Percentiles rank a stretch among this genome's conserved stretches.
These are phyloP conservation scores for Pichia nakasei DNA, from an alignment of 805 yeast genomes.

Conservation along the genomic window DNA sequence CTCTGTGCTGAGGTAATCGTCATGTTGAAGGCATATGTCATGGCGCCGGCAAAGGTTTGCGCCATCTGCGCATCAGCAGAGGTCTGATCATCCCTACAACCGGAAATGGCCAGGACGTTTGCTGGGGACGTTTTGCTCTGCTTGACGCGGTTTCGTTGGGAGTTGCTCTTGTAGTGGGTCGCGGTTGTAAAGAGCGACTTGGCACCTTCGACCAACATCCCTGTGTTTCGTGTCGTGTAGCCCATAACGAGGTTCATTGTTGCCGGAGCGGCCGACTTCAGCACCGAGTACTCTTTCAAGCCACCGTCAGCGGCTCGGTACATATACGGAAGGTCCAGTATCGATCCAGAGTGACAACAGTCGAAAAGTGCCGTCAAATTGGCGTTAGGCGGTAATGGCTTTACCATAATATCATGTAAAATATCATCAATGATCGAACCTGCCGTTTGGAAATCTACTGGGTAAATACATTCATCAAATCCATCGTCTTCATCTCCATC, in stretches of 20 bases:
- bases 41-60: slow-evolving; percentile 72
- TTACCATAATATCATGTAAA: slow-evolving; percentile 64
- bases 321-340: slow-evolving; percentile 66
- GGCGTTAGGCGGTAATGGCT: slow-evolving; percentile 61
- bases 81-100: slow-evolving; percentile 80
- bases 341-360: slow-evolving; percentile 83
- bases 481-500: slow-evolving; percentile 32
- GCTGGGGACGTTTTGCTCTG: slow-evolving; percentile 63
- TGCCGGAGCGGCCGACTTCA: slow-evolving; percentile 66
- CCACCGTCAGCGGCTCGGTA: slow-evolving; percentile 75
- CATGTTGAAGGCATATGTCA: slow-evolving; percentile 69
- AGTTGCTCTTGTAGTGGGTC: slow-evolving; percentile 24
- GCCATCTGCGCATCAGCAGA: slow-evolving; percentile 73
- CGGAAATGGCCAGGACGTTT: slow-evolving; percentile 67
- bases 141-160: slow-evolving; percentile 32
- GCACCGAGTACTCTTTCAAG: slow-evolving; percentile 68
- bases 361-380: slow-evolving; percentile 75
- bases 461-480: slow-evolving; percentile 30
- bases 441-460: slow-evolving; percentile 41
- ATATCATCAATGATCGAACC: slow-evolving; percentile 71
- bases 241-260: slow-evolving; percentile 50
- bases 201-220: slow-evolving; percentile 35
- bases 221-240: slow-evolving; percentile 50
- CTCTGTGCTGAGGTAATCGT: slow-evolving; percentile 57
- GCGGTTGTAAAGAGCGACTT: slow-evolving; percentile 24